Percentiles rank a stretch among this genome's conserved stretches.
Conservation (phyloP, 2,329 filamentous ascomycete species). For the Colletotrichum musicola region DNA sequence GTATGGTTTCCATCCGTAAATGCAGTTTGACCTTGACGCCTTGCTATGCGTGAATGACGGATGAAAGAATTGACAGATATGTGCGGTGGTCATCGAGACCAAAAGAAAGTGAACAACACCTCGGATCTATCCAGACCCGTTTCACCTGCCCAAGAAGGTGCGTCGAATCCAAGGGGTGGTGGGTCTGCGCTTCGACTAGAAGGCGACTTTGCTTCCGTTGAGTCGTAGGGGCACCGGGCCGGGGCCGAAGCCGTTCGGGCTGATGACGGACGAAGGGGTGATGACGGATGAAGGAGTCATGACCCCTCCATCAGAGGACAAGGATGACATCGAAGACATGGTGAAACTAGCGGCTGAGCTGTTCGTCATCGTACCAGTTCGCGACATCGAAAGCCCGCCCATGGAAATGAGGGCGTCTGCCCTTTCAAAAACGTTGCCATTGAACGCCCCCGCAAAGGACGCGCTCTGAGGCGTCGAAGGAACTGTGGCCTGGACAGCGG, state of each 20-base stretch:
- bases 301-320: slow-evolving; percentile 54
- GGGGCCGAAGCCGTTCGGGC: slow-evolving; percentile 45
- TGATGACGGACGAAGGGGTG: slow-evolving; percentile 48
- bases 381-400: slow-evolving; percentile 69
- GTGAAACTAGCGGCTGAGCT: slow-evolving; percentile 43
- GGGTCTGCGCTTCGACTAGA: slow-evolving; percentile 45
- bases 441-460: slow-evolving; percentile 67
- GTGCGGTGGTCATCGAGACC: slow-evolving; percentile 21
- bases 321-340: slow-evolving; percentile 53
- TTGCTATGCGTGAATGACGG: slow-evolving; percentile 36
- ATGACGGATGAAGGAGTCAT: slow-evolving; percentile 49
- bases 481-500: slow-evolving; percentile 90
- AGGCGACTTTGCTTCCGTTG: slow-evolving; percentile 54
- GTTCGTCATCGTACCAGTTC: slow-evolving; percentile 61
- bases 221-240: slow-evolving; percentile 47
- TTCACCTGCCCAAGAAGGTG: slow-evolving; percentile 28
- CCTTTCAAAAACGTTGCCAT: slow-evolving; percentile 71
- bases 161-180: slow-evolving; percentile 35
- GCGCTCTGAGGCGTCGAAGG: slow-evolving; percentile 75
- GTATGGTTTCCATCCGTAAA: slow-evolving; percentile 32
- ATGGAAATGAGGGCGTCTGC: slow-evolving; percentile 70
- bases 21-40: slow-evolving; percentile 35
- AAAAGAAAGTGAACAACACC: not conserved
- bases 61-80: slow-evolving; percentile 28
- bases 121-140: slow-evolving; percentile 6